Percentiles rank a stretch among this genome's conserved stretches.
Evolutionary conservation across 2,329 filamentous ascomycete species (phyloP).

Genomic region (Penicillium hesseltinei): DNA sequence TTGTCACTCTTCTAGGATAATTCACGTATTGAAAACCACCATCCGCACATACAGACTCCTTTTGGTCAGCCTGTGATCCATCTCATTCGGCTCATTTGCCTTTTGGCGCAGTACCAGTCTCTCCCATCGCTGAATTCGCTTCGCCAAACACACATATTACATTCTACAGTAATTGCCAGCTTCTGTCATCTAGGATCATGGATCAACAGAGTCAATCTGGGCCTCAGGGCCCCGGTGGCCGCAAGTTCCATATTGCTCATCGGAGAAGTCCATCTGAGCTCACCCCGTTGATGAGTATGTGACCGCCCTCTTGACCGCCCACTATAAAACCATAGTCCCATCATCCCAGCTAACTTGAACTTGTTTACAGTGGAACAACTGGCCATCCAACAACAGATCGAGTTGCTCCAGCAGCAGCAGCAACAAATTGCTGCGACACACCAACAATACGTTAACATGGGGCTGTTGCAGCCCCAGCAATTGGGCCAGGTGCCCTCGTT

Average conservation of each 20-base stretch:
- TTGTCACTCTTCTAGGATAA: constrained; percentile 17
- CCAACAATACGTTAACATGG: constrained; percentile 97
- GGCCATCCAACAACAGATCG: constrained; percentile 96
- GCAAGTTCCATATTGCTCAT: constrained; percentile 94
- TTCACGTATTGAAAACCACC: constrained; percentile 22
- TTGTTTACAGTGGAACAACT: constrained; percentile 79
- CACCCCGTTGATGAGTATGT: constrained; percentile 96
- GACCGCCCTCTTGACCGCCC: not conserved
- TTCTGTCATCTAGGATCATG: constrained; percentile 49
- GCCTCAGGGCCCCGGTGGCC: constrained; percentile 70
- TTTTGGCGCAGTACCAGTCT: constrained; percentile 26
- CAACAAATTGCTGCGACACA: constrained; percentile 96
- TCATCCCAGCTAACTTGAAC: constrained; percentile 3
- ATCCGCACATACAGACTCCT: constrained; percentile 24
- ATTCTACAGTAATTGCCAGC: constrained; percentile 23
- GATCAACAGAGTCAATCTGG: constrained; percentile 61
- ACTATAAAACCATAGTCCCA: not conserved
- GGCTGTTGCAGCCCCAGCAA: constrained; percentile 86
- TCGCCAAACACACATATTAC: constrained; percentile 15
- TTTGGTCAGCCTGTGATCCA: constrained; percentile 30
- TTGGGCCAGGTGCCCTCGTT: constrained; percentile 69
- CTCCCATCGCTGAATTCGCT: constrained; percentile 23
- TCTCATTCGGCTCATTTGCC: constrained; percentile 27
- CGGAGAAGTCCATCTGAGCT: constrained; percentile 95
- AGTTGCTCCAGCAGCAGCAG: constrained; percentile 94